These are phyloP conservation scores for Schwanniomyces polymorphus DNA, from an alignment of 805 yeast species.

Conservation along the genomic window DNA sequence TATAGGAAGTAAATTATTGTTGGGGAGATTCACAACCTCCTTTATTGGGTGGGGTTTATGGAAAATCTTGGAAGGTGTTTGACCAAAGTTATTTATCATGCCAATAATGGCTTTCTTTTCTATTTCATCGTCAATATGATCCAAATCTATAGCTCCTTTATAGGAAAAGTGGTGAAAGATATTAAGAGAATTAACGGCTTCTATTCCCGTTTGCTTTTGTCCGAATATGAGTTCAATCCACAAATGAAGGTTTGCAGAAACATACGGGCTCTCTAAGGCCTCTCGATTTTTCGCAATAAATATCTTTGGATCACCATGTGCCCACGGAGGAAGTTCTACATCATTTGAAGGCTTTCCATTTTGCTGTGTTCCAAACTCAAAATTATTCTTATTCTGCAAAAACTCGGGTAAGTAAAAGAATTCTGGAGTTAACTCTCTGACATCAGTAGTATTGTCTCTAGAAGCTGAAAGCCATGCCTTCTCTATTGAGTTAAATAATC, in stretches of 20 bases:
- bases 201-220: slow-evolving; percentile 68
- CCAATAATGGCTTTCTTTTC: slow-evolving; percentile 79
- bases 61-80: slow-evolving; percentile 78
- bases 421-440: slow-evolving; percentile 84
- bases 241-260: slow-evolving; percentile 68
- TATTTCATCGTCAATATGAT: slow-evolving; percentile 66
- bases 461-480: slow-evolving; percentile 84
- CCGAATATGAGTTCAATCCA: slow-evolving; percentile 92
- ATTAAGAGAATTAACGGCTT: slow-evolving; percentile 65
- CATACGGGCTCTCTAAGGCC: slow-evolving; percentile 82
- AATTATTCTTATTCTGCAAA: slow-evolving; percentile 60
- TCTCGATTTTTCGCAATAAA: slow-evolving; percentile 76
- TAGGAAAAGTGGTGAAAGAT: slow-evolving; percentile 85
- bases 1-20: slow-evolving; percentile 30
- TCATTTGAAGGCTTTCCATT: slow-evolving; percentile 57
- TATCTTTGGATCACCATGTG: slow-evolving; percentile 69
- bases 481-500: slow-evolving; percentile 72
- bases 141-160: slow-evolving; percentile 79
- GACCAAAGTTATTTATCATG: slow-evolving; percentile 89
- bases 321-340: slow-evolving; percentile 83
- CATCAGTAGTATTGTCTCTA: slow-evolving; percentile 79
- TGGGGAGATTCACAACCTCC: slow-evolving; percentile 38
- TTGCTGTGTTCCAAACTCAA: slow-evolving; percentile 71
- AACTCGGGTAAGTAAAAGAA: slow-evolving; percentile 83
- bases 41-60: slow-evolving; percentile 62